Conservation (phyloP, 768 basidiomycete species). For the Dioszegia aurantiaca region DNA sequence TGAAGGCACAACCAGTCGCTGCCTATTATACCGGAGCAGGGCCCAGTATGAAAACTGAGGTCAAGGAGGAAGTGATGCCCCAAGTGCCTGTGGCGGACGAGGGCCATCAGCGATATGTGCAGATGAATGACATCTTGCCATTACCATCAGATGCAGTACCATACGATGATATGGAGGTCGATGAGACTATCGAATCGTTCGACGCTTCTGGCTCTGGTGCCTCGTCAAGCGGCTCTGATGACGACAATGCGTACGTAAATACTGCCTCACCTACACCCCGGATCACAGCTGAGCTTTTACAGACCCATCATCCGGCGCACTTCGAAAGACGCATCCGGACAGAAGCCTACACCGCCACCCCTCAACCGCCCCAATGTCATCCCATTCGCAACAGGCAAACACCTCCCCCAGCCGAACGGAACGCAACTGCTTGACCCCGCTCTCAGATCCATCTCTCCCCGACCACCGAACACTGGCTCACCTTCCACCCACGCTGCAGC, state of each 20-base stretch:
- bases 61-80: background rate
- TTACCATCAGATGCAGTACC: constrained; percentile 4
- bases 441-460: background rate
- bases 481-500: background rate
- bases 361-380: too few relatives aligned
- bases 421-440: background rate
- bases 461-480: too few relatives aligned
- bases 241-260: background rate
- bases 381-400: too few relatives aligned
- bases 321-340: too few relatives aligned
- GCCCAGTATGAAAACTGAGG: background rate
- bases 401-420: background rate
- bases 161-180: constrained; percentile 4
- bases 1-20: background rate
- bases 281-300: too few relatives aligned
- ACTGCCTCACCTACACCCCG: background rate
- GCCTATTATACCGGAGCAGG: background rate
- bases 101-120: constrained; percentile 8
- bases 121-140: constrained; percentile 22
- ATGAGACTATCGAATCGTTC: background rate
- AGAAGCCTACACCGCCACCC: too few relatives aligned
- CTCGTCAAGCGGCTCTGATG: background rate
- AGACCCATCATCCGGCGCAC: too few relatives aligned
- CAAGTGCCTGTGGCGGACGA: background rate
- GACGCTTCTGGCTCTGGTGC: background rate